Evolutionary conservation across 2,329 filamentous ascomycete genomes (phyloP).

Genomic region (Geoglossum cookeanum): DNA sequence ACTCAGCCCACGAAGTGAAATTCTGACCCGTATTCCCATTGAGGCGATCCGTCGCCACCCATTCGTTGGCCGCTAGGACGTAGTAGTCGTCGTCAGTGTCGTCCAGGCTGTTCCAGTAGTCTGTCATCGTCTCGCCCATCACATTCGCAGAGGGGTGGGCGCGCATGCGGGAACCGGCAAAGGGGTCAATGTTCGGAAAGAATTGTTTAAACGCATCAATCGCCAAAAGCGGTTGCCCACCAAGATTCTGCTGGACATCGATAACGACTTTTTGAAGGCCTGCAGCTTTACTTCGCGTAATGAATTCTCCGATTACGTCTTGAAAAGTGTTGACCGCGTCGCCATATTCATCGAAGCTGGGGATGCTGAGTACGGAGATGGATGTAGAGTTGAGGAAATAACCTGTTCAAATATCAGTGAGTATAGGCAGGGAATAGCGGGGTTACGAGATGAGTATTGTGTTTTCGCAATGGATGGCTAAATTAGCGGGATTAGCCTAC

Average conservation of each 20-base stretch:
- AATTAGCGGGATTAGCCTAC: slow-evolving; percentile 10
- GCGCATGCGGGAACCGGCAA: slow-evolving; percentile 28
- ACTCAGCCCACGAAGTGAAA: slow-evolving; percentile 25
- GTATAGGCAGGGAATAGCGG: not conserved
- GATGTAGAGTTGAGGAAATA: slow-evolving; percentile 12
- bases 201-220: slow-evolving; percentile 24
- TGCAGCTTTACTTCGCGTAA: slow-evolving; percentile 25
- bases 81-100: slow-evolving; percentile 1
- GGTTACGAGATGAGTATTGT: not conserved
- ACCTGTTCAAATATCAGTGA: slow-evolving; percentile 14
- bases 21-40: slow-evolving; percentile 6
- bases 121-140: slow-evolving; percentile 13
- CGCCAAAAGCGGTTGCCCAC: slow-evolving; percentile 28
- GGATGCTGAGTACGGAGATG: slow-evolving; percentile 19
- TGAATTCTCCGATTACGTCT: slow-evolving; percentile 23
- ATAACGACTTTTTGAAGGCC: slow-evolving; percentile 44
- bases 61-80: not conserved
- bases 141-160: slow-evolving; percentile 23
- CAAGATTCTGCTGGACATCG: slow-evolving; percentile 41
- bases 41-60: not conserved
- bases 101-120: slow-evolving; percentile 7
- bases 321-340: slow-evolving; percentile 18
- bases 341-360: slow-evolving; percentile 19
- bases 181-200: slow-evolving; percentile 28
- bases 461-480: not conserved